Base-by-base conservation (phyloP, 176 grass and related monocot genomes). In the Rhipidocladum racemiflorum region DNA sequence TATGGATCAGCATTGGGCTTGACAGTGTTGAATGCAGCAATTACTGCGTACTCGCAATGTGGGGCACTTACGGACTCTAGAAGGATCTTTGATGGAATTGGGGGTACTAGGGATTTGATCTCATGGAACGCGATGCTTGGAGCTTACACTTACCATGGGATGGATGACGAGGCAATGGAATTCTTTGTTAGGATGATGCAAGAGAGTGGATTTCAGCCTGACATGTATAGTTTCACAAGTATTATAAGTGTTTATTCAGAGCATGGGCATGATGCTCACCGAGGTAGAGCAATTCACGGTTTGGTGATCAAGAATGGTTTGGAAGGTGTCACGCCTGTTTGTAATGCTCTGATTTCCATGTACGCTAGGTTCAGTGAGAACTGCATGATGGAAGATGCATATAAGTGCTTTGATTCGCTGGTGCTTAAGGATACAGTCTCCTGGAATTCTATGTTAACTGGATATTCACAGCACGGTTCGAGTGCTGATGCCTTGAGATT, bases 101-200 rank as follows among this genome's bases (percentile, higher is more conserved):
- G 34, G 10, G 36, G 61, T 53, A 24, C 1, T 7, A 94, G 78
- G 69, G 92, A 94, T 71, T 61, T 94, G 73, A 80, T 94, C 70
- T 89, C 92, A 63, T 94, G 92, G 92, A 94, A 94, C 42, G 76
- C 92, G 1, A 75, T 94, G 84, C 81, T 94, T 29, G 92, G 67
- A 28, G 87, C 84, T 35, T 94, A 87, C 51, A 34, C 77, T 48
- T 61, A 77, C 54, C 81, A 85, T 62, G 84, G 81, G 27, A 69
- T 79, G 77, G 53, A 50, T 1, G 20, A 46, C 28, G 45, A 85
- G 48, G 81, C 81, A 0, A 76, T 83, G 54, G 5, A 32, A 56
- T 83, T 91, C 30, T 87, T 91, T 76, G 68, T 75, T 62, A 79
- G 63, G 48, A 87, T 91, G 87, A 85, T 85, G 81, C 87, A 27